Evolutionary conservation across 2,329 filamentous ascomycete species (phyloP), one percentile per base, ranked within the genome.

Genomic region (Sphaerulina populicola): DNA sequence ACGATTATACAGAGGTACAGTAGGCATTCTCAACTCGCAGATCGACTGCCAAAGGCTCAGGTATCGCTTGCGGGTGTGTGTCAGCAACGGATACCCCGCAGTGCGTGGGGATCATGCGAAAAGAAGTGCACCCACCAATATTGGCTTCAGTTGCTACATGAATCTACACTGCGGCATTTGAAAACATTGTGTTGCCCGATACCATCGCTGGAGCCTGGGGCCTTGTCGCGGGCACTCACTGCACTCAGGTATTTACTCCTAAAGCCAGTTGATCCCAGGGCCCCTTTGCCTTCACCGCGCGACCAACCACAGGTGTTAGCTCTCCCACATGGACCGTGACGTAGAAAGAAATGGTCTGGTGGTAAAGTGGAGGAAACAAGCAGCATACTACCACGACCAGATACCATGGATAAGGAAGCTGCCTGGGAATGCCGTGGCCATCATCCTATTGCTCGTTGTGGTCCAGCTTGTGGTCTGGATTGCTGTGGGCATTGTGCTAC

Each of bases 401-500:
- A 69, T 79, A 21, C 80, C 80, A 0, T 77, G 76, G 7, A 64
- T 83, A 10, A 70, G 74, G 30, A 77, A 72, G 51, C 70, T 83
- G 3, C 80, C 80, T 0, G 73, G 81, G 4, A 66, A 73, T 1
- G 79, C 77, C 0, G 69, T 83, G 36, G 75, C 74, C 1, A 80
- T 82, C 29, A 80, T 83, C 27, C 42, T 74, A 1, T 66, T 77
- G 0, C 66, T 83, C 37, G 70, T 76, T 1, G 44, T 73, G 3
- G 64, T 80, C 46, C 83, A 83, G 63, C 60, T 77, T 2, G 47
- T 79, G 2, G 77, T 79, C 7, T 83, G 80, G 80, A 70, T 75
- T 44, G 76, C 73, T 18, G 75, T 76, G 8, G 79, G 74, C 8
- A 73, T 82, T 55, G 74, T 83, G 2, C 62, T 82, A 50, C 63